A percentile compares a stretch with the other conserved stretches of the same genome.
Conservation (phyloP, 129 eudicot species). For the Flaveria bidentis region DNA sequence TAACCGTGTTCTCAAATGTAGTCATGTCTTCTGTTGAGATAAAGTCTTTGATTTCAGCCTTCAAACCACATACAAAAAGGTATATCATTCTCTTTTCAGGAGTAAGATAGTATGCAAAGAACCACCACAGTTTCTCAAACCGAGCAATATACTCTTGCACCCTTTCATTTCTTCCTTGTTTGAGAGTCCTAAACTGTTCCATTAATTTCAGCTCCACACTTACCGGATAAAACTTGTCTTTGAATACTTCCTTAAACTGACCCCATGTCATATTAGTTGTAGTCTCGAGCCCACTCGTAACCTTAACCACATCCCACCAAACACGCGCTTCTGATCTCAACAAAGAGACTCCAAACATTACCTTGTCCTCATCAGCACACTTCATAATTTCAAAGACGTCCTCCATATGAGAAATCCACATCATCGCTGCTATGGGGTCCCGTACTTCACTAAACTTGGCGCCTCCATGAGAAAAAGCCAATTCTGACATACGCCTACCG, state of each 20-base stretch:
- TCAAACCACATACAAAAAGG: neutral
- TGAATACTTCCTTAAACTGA: constrained; percentile 19
- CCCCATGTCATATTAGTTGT: constrained; percentile 22
- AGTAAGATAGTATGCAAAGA: constrained; percentile 1
- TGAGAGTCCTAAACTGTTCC: neutral
- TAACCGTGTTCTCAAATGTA: neutral
- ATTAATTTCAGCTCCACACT: neutral
- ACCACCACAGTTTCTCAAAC: constrained; percentile 2
- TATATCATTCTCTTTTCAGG: neutral
- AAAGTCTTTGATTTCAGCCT: neutral
- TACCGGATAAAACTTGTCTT: constrained; percentile 2
- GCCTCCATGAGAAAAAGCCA: neutral
- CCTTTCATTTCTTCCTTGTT: neutral
- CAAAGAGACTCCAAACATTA: neutral
- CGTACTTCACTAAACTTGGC: neutral
- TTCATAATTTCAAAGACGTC: neutral
- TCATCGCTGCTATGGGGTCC: constrained; percentile 15
- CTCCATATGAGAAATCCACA: constrained; percentile 24
- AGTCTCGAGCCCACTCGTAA: neutral
- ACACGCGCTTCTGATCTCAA: constrained; percentile 10
- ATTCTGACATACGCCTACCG: neutral
- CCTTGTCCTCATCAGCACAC: constrained; percentile 18
- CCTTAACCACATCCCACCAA: constrained; percentile 5
- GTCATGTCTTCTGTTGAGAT: neutral
- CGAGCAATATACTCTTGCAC: neutral